A percentile compares a stretch with the other conserved stretches of the same genome.
phyloP scores from a whole-genome alignment of 257 asterid genomes.

The Solanum piurae region DNA sequence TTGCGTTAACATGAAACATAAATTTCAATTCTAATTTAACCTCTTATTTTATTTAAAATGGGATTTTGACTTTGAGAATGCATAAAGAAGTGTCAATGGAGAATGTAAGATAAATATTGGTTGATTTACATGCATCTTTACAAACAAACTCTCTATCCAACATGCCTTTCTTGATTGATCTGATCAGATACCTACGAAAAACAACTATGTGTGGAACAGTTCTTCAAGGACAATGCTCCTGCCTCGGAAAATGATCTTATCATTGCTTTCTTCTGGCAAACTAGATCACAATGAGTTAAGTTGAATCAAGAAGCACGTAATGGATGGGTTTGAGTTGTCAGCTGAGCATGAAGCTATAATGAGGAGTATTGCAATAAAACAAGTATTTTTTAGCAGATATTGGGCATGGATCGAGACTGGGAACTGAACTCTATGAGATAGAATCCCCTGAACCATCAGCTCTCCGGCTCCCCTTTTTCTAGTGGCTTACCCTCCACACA shows the following conservation, averaged over 20 bases:
- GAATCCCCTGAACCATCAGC: not conserved
- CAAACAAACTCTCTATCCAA: not conserved
- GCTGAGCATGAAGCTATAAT: not conserved
- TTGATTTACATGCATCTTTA: not conserved
- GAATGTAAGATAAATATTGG: not conserved
- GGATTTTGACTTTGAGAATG: not conserved
- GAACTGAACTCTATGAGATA: not conserved
- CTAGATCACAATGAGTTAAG: not conserved
- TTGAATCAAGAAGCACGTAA: not conserved
- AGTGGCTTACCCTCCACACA: not conserved
- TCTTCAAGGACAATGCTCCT: not conserved
- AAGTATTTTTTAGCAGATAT: not conserved
- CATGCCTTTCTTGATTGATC: not conserved
- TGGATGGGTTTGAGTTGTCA: not conserved
- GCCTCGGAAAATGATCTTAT: not conserved
- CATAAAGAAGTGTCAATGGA: not conserved
- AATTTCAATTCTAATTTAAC: not conserved
- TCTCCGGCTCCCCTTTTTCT: not conserved
- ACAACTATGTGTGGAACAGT: not conserved
- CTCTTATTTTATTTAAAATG: not conserved
- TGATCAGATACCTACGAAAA: not conserved
- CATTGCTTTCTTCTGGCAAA: not conserved
- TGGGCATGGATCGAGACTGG: not conserved
- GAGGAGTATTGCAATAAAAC: not conserved
- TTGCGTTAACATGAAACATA: not conserved